Percentiles rank a stretch among this genome's conserved stretches.
phyloP scores from a whole-genome alignment of 371 early-diverging fungal genomes.

The Chytridiales sp. region DNA sequence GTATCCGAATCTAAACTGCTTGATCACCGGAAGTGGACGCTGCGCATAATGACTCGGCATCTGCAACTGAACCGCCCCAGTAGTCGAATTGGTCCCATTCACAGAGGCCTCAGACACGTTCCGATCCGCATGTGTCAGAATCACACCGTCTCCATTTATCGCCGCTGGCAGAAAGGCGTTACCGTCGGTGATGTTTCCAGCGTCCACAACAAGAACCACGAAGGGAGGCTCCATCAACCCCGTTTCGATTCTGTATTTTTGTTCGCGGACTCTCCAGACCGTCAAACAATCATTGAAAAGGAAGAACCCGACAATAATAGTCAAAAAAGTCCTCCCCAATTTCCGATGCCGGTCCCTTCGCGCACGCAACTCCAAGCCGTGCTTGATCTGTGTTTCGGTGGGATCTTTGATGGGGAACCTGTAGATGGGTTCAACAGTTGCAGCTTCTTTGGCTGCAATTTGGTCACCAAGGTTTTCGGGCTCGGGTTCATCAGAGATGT shows the following conservation, averaged over 20 bases:
- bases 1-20: conserved; percentile 17
- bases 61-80: background rate
- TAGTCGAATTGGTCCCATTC: conserved; percentile 2
- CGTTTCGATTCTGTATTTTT: conserved; percentile 4
- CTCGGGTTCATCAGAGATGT: conserved; percentile 17
- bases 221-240: conserved; percentile 10
- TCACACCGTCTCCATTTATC: background rate
- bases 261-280: background rate
- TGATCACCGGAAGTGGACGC: conserved; percentile 12
- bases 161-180: background rate
- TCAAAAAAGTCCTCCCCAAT: conserved; percentile 5
- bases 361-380: conserved; percentile 9
- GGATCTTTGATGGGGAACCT: conserved; percentile 26
- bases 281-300: conserved; percentile 2
- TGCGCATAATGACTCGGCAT: conserved; percentile 11
- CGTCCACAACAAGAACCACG: conserved; percentile 17
- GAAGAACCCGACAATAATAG: conserved; percentile 4
- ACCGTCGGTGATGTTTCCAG: conserved; percentile 9
- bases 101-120: background rate
- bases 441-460: conserved; percentile 13
- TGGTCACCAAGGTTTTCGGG: conserved; percentile 14
- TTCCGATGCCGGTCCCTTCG: conserved; percentile 13
- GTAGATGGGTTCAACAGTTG: conserved; percentile 4
- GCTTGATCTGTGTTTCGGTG: conserved; percentile 17
- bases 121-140: background rate